phyloP scores from a whole-genome alignment of 352 stramenopile species.

The Thraustotheca clavata region DNA sequence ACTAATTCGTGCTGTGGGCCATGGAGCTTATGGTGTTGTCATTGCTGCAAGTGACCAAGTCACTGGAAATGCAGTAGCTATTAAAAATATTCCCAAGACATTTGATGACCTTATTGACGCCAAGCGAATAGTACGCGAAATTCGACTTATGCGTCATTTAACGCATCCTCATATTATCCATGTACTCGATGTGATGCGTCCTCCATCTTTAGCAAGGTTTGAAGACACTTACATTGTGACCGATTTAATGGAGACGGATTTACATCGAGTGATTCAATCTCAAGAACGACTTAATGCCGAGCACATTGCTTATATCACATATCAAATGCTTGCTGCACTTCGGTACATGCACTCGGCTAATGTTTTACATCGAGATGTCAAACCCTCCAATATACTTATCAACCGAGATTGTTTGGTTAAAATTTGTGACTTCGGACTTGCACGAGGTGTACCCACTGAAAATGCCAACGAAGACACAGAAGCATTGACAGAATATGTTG shows the following conservation, averaged over 20 bases:
- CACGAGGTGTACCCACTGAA: conserved; percentile 53
- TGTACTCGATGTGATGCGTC: conserved; percentile 22
- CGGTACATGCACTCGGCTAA: conserved; percentile 82
- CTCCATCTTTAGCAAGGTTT: conserved; percentile 24
- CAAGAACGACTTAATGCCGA: conserved; percentile 54
- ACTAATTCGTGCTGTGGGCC: conserved; percentile 69
- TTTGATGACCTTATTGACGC: conserved; percentile 79
- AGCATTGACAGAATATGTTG: conserved; percentile 86
- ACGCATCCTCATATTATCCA: conserved; percentile 31
- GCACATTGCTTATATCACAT: conserved; percentile 77
- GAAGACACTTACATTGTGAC: conserved; percentile 27
- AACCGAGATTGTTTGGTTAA: conserved; percentile 87
- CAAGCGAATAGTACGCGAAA: conserved; percentile 79
- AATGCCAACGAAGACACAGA: conserved; percentile 27
- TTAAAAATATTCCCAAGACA: conserved; percentile 81
- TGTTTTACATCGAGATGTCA: conserved; percentile 89
- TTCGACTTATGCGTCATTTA: conserved; percentile 75
- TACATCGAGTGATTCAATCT: conserved; percentile 72
- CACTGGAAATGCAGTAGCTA: conserved; percentile 70
- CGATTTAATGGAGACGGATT: conserved; percentile 22
- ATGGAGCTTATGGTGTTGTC: conserved; percentile 71
- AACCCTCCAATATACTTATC: conserved; percentile 95
- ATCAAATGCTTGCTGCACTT: conserved; percentile 71
- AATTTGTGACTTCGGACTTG: conserved; percentile 86
- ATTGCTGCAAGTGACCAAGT: conserved; percentile 75